Conservation (phyloP, 2,329 filamentous ascomycete genomes). For the Hymenoscyphus scutula region DNA sequence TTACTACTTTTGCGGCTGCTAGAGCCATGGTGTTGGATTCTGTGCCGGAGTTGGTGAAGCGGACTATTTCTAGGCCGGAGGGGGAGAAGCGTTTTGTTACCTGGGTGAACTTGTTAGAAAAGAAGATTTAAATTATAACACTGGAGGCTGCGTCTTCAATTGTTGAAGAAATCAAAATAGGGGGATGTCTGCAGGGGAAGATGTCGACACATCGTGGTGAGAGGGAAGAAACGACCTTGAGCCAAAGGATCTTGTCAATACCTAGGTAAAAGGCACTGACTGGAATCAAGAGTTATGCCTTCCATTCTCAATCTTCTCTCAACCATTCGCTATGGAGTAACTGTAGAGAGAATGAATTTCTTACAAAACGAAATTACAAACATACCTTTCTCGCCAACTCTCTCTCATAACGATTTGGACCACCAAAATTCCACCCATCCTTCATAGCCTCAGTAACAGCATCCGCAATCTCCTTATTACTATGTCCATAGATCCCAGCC, state of each 20-base stretch:
- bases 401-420: constrained; percentile 50
- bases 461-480: constrained; percentile 50
- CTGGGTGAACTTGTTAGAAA: too few relatives aligned
- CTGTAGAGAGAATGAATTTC: neutral
- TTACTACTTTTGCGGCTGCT: constrained; percentile 35
- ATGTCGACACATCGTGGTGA: too few relatives aligned
- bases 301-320: too few relatives aligned
- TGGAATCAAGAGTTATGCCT: too few relatives aligned
- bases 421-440: constrained; percentile 53
- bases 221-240: neutral
- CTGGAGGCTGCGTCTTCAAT: too few relatives aligned
- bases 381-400: constrained; percentile 45
- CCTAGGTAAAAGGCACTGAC: neutral
- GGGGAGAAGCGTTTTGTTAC: constrained; percentile 47
- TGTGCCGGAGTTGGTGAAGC: constrained; percentile 65
- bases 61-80: constrained; percentile 48
- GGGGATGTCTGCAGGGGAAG: too few relatives aligned
- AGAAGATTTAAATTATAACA: too few relatives aligned
- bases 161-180: too few relatives aligned
- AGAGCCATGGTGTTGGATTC: constrained; percentile 63
- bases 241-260: neutral
- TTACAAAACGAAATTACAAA: neutral
- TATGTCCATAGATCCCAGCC: constrained; percentile 66
- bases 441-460: constrained; percentile 47
- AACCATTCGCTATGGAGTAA: neutral